These are phyloP conservation scores for Elsinoe perseae DNA, from an alignment of 2,329 filamentous ascomycete genomes.

Conservation along the genomic window DNA sequence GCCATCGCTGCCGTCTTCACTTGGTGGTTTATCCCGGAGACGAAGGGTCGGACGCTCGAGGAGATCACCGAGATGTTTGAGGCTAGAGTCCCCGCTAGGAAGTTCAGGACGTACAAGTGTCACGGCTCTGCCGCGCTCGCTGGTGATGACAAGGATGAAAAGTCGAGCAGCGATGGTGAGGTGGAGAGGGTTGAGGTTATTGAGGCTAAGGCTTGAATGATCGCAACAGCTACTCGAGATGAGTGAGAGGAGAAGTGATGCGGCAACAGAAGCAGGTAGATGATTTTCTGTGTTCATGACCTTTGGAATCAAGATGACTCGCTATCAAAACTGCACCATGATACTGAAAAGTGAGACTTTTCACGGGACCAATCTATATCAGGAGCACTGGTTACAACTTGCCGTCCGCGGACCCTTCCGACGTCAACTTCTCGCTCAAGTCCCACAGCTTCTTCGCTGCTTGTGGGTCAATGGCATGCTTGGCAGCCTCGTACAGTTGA, in stretches of 20 bases:
- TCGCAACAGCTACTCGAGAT: neutral
- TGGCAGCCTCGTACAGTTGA: constrained; percentile 25
- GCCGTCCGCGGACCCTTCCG: neutral
- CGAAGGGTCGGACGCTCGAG: constrained; percentile 46
- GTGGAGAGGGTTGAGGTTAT: constrained; percentile 3
- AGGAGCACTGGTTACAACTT: neutral
- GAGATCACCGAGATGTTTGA: constrained; percentile 50
- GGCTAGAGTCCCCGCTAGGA: constrained; percentile 35
- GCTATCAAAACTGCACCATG: too few relatives aligned
- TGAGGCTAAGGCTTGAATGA: neutral
- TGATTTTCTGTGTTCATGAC: too few relatives aligned
- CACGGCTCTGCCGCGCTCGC: constrained; percentile 18
- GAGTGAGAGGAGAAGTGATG: neutral
- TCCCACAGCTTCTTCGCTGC: constrained; percentile 34
- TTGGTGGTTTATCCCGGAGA: constrained; percentile 47
- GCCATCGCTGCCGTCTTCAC: constrained; percentile 29
- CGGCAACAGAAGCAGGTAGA: constrained; percentile 5
- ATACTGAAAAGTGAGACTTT: too few relatives aligned
- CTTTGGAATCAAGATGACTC: too few relatives aligned
- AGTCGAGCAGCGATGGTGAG: constrained; percentile 9
- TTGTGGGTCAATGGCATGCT: constrained; percentile 32
- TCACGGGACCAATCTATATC: neutral
- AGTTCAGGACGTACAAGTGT: constrained; percentile 37
- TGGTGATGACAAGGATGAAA: constrained; percentile 9
- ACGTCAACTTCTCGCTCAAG: constrained; percentile 32